Base-by-base conservation (phyloP, 75 land plant genomes). In the Ceratopteris richardii region DNA sequence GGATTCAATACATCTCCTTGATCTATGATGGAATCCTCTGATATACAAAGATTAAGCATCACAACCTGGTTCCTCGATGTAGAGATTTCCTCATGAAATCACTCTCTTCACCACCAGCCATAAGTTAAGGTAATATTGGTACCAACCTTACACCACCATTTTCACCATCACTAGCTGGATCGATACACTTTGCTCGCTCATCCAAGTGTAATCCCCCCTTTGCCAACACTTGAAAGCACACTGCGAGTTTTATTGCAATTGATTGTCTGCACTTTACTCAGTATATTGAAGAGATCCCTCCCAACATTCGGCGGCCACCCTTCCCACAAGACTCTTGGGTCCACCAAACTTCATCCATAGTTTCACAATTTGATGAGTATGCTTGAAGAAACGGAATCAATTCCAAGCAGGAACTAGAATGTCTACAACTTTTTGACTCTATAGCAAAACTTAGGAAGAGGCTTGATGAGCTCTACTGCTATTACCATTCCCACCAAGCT, bases 391-490 rank as follows among this genome's bases (percentile, higher is more conserved):
- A n/a, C n/a, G n/a, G n/a, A n/a, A n/a, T n/a, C n/a, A n/a, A n/a
- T n/a, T n/a, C n/a, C n/a, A n/a, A n/a, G n/a, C 95, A 66, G 71
- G 77, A 29, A 76, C 77, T 19, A 94, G 65, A 33, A 82, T 53
- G 16, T 57, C 62, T 27, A 82, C 82, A 26, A 84, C 70, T 64
- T 70, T n/a, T 82, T 16, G 76, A 60, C 33, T 78, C 63, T 36
- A 64, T 60, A 22, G 91, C 67, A 13, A 69, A 68, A 58, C 75
- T 90, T 40, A 94, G 56, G 27, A 89, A 82, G n/a, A 86, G 90
- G 70, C 56, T 94, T 94, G 46, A 86, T 76, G 21, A 90, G 82
- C 81, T 94, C 98, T 24, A 86, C 74, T 17, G 98, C 98, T 71
- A 74, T 86, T 12, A 92, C 84, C 66, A 82, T 78, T 50, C 88